Evolutionary conservation across 345 rosid species (phyloP), one percentile per base, ranked within the genome.

Genomic region (Pistacia vera): DNA sequence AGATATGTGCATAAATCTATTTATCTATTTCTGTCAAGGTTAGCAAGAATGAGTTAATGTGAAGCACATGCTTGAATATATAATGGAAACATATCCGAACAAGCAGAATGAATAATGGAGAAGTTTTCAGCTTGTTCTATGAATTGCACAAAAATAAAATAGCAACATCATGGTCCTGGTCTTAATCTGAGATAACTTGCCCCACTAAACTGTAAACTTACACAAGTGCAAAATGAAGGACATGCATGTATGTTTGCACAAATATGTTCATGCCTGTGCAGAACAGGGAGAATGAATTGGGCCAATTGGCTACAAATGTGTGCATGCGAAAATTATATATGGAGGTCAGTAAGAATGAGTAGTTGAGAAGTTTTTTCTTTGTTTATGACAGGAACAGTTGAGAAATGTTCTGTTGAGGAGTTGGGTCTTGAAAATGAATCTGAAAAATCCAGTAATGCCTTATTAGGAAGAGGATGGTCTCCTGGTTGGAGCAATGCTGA

Each of bases 401-500:
- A 83, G 68, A 88, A 82, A 52, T 88, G 90, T 82, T 88, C 90
- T 1, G 60, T 91, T 11, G 99, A 93, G 74, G 90, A 86, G 66
- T 81, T 95, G 63, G 96, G 89, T 41, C 90, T 95, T 12, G 99
- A 95, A 84, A 72, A 93, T 58, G 97, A 93, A 75, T 80, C 92
- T 1, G 99, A 93, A 51, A 95, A 90, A 72, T 79, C 97, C 22
- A 93, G 97, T 83, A 95, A 93, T 67, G 96, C 93, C 11, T 83
- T 95, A 78, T 74, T 95, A 79, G 92, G 96, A 68, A 89, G 96
- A 82, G 97, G 84, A 55, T 95, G 99, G 99, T 88, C 93, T 11
- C 98, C 99, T 1, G 99, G 99, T 20, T 93, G 99, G 98, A 78
- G 85, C 83, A 88, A 89, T n/a, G 99, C 96, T 62, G 91, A 90